Evolutionary conservation across 2,329 filamentous ascomycete genomes (phyloP).

Genomic region (Biscogniauxia mediterranea): DNA sequence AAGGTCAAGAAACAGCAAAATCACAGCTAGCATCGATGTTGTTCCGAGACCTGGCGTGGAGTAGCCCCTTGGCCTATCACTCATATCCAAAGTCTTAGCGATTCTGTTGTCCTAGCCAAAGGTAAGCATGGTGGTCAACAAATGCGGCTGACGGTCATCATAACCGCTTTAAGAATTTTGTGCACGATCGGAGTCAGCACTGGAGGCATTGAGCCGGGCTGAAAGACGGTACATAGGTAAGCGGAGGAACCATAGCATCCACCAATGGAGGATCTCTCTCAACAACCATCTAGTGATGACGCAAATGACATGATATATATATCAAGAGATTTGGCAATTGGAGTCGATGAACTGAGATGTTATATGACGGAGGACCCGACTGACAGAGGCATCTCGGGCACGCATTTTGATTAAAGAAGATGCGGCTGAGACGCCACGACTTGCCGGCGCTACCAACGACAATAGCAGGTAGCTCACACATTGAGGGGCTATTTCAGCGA

Average conservation of each 20-base stretch:
- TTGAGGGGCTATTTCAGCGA: no score
- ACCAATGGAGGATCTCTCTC: background rate
- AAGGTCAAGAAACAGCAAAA: background rate
- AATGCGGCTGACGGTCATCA: background rate
- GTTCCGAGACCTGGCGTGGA: background rate
- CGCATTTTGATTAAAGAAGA: background rate
- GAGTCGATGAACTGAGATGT: background rate
- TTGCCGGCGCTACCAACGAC: background rate
- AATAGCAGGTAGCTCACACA: no score
- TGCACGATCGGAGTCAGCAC: background rate
- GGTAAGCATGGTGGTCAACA: background rate
- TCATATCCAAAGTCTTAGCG: background rate
- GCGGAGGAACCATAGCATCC: background rate
- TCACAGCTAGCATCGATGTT: background rate
- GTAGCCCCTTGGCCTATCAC: background rate
- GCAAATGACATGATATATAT: background rate
- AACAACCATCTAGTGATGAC: background rate
- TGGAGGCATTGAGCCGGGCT: background rate
- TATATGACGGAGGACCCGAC: background rate
- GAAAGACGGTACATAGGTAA: background rate
- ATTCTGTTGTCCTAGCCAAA: background rate
- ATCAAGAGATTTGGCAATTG: background rate
- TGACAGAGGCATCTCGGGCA: background rate
- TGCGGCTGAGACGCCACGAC: background rate
- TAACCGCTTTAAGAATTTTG: background rate